Percentiles rank a stretch among this genome's conserved stretches.
These are phyloP conservation scores for Saccharomyces uvarum DNA, from an alignment of 1,139 yeast species.

Conservation along the genomic window DNA sequence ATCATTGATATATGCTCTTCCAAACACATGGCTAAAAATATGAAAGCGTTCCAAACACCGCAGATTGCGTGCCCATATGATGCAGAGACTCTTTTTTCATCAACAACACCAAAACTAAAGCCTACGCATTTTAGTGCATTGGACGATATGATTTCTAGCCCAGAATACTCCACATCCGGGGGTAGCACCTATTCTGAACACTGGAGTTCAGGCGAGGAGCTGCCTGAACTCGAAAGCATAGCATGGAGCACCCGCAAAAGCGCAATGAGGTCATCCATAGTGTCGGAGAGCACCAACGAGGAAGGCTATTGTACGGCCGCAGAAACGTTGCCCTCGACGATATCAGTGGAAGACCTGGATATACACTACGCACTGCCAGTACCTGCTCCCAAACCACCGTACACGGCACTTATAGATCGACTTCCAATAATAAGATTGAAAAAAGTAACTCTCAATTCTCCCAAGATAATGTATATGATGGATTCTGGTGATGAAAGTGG, in stretches of 20 bases:
- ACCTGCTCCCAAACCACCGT: not conserved
- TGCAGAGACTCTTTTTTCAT: not conserved
- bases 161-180: constrained; percentile 14
- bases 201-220: constrained; percentile 23
- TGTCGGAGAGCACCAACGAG: not conserved
- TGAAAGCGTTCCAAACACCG: constrained; percentile 1
- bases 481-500: constrained; percentile 5
- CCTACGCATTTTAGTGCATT: constrained; percentile 7
- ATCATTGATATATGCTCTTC: not conserved
- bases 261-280: not conserved
- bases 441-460: constrained; percentile 4
- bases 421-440: constrained; percentile 1
- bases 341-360: constrained; percentile 7
- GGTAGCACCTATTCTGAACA: constrained; percentile 18
- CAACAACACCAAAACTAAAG: constrained; percentile 4
- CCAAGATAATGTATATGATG: constrained; percentile 2
- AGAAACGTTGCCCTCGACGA: constrained; percentile 11
- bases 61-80: not conserved
- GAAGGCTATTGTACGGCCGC: constrained; percentile 14
- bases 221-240: constrained; percentile 12
- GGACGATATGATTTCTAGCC: constrained; percentile 15
- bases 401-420: not conserved
- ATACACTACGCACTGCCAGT: constrained; percentile 2
- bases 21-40: not conserved
- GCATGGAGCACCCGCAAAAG: constrained; percentile 1